A percentile compares a stretch with the other conserved stretches of the same genome.
Evolutionary conservation across 306 rosid species (phyloP).

Genomic region (Medicago ruthenica): DNA sequence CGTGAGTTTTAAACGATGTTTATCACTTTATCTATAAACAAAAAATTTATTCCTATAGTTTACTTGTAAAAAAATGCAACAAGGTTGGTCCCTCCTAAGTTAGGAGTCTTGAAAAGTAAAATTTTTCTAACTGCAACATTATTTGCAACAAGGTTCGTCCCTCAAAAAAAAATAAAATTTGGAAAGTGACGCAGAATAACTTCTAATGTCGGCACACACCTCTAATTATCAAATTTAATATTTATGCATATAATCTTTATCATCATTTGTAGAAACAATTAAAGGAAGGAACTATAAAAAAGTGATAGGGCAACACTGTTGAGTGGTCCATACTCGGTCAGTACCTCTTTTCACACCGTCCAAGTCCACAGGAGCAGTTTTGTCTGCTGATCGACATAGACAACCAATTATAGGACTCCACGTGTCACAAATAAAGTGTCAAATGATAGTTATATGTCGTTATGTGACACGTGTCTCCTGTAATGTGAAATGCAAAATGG

Average conservation of each 20-base stretch:
- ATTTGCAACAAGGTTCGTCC: too few relatives aligned
- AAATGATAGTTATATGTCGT: slow-evolving; percentile 6
- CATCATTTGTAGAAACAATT: too few relatives aligned
- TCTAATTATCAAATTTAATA: background rate
- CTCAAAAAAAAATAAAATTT: too few relatives aligned
- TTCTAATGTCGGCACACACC: background rate
- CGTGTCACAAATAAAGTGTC: slow-evolving; percentile 48
- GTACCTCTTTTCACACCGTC: background rate
- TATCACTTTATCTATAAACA: too few relatives aligned
- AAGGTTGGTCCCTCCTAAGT: slow-evolving; percentile 10
- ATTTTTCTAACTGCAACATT: slow-evolving; percentile 17
- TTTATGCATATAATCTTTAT: too few relatives aligned
- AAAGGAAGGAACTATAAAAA: too few relatives aligned
- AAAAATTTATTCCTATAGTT: background rate
- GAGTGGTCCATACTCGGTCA: background rate
- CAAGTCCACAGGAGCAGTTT: background rate
- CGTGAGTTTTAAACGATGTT: too few relatives aligned
- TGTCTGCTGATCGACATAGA: background rate
- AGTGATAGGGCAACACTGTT: background rate
- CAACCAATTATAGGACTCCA: slow-evolving; percentile 1
- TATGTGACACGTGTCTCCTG: slow-evolving; percentile 44
- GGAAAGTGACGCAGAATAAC: slow-evolving; percentile 24
- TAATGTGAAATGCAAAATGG: background rate
- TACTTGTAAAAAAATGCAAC: background rate
- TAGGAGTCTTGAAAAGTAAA: background rate